phyloP scores from a whole-genome alignment of 768 basidiomycete genomes.

The Terana coerulea region DNA sequence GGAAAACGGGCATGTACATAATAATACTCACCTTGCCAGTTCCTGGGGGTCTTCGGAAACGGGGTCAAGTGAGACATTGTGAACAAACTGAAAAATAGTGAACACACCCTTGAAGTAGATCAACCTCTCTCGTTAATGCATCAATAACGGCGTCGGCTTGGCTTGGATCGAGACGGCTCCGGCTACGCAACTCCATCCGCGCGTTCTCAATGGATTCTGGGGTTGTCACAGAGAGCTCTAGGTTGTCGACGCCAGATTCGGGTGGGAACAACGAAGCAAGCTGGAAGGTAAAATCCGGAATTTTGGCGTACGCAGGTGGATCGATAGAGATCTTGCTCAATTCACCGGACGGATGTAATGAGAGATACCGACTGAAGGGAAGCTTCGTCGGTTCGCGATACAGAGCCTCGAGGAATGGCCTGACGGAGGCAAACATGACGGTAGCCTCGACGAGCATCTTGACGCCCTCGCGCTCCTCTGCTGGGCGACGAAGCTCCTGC shows the following conservation, averaged over 20 bases:
- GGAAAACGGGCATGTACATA: neutral
- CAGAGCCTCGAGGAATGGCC: constrained; percentile 64
- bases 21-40: constrained; percentile 61
- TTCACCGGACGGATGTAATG: constrained; percentile 30
- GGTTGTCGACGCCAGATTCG: constrained; percentile 27
- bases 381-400: constrained; percentile 53
- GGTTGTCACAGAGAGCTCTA: constrained; percentile 40
- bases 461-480: constrained; percentile 13
- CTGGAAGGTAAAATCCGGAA: constrained; percentile 54
- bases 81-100: neutral
- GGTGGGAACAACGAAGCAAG: constrained; percentile 48
- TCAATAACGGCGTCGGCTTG: constrained; percentile 70
- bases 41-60: constrained; percentile 57
- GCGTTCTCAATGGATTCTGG: constrained; percentile 43
- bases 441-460: constrained; percentile 49
- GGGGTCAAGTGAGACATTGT: neutral
- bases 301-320: constrained; percentile 51
- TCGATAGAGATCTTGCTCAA: constrained; percentile 31
- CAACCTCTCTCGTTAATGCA: constrained; percentile 53
- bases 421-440: constrained; percentile 63
- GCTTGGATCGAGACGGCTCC: constrained; percentile 62
- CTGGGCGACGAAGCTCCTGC: constrained; percentile 9
- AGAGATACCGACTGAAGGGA: constrained; percentile 52
- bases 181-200: constrained; percentile 37
- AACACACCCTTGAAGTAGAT: constrained; percentile 66